Conservation (phyloP, 805 yeast species). For the Tetrapisispora namnaoensis region DNA sequence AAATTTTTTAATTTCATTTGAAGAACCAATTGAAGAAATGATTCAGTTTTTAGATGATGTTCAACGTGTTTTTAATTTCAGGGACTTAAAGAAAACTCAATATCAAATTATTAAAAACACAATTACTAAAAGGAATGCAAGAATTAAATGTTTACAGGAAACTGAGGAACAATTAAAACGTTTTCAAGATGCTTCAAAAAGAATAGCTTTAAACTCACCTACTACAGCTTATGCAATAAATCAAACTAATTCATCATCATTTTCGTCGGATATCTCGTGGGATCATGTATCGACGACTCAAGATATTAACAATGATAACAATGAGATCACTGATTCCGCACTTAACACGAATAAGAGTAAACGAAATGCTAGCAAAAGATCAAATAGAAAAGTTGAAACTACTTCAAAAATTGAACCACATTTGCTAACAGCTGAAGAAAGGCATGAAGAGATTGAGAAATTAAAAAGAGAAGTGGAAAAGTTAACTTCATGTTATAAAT, state of each 20-base stretch:
- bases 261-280: background rate
- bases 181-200: slow-evolving; percentile 27
- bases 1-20: slow-evolving; percentile 31
- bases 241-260: background rate
- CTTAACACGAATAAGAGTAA: background rate
- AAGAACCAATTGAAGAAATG: slow-evolving; percentile 33
- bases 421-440: slow-evolving; percentile 28
- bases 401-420: slow-evolving; percentile 23
- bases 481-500: slow-evolving; percentile 32
- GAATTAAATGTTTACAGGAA: slow-evolving; percentile 26
- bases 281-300: slow-evolving; percentile 4
- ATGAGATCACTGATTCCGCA: background rate
- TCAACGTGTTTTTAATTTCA: slow-evolving; percentile 44
- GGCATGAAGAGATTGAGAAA: slow-evolving; percentile 30
- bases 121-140: slow-evolving; percentile 27
- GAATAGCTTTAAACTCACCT: slow-evolving; percentile 23
- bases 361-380: slow-evolving; percentile 1
- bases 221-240: background rate
- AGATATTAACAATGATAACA: slow-evolving; percentile 5
- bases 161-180: slow-evolving; percentile 27
- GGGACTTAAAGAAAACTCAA: slow-evolving; percentile 48
- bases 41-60: slow-evolving; percentile 28
- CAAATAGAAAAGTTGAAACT: slow-evolving; percentile 6
- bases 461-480: slow-evolving; percentile 31
- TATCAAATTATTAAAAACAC: slow-evolving; percentile 34